phyloP scores from a whole-genome alignment of 2,329 filamentous ascomycete genomes.

The Xylariaceae sp. region DNA sequence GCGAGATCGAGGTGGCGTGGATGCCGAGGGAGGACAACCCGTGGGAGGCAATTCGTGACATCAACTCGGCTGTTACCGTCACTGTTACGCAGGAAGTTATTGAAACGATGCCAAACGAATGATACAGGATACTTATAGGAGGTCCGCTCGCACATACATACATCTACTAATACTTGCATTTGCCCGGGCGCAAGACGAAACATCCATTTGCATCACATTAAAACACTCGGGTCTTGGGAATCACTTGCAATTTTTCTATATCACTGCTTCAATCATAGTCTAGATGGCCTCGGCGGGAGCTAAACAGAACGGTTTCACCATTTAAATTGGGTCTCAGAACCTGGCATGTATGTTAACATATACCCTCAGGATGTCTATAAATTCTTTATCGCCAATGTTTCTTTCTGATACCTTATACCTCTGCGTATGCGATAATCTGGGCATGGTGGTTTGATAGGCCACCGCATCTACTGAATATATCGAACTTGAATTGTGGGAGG shows the following conservation, averaged over 20 bases:
- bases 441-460: background rate
- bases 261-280: background rate
- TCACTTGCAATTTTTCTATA: background rate
- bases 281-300: background rate
- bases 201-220: slow-evolving; percentile 5
- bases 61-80: slow-evolving; percentile 34
- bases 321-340: background rate
- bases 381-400: background rate
- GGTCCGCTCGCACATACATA: no score
- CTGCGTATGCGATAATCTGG: slow-evolving; percentile 4
- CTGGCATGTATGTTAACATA: slow-evolving; percentile 3
- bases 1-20: slow-evolving; percentile 42
- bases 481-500: no score
- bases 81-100: slow-evolving; percentile 25
- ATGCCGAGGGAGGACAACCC: slow-evolving; percentile 32
- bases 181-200: slow-evolving; percentile 10
- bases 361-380: slow-evolving; percentile 5
- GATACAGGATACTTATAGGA: no score
- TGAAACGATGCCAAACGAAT: slow-evolving; percentile 17
- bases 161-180: slow-evolving; percentile 10
- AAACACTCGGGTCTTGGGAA: no score
- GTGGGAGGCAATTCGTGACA: slow-evolving; percentile 37
- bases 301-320: slow-evolving; percentile 6
- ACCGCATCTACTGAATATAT: no score
- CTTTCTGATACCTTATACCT: slow-evolving; percentile 13